A percentile compares a stretch with the other conserved stretches of the same genome.
Conservation (phyloP, 495 filamentous ascomycete species). For the Oidiodendron maius region DNA sequence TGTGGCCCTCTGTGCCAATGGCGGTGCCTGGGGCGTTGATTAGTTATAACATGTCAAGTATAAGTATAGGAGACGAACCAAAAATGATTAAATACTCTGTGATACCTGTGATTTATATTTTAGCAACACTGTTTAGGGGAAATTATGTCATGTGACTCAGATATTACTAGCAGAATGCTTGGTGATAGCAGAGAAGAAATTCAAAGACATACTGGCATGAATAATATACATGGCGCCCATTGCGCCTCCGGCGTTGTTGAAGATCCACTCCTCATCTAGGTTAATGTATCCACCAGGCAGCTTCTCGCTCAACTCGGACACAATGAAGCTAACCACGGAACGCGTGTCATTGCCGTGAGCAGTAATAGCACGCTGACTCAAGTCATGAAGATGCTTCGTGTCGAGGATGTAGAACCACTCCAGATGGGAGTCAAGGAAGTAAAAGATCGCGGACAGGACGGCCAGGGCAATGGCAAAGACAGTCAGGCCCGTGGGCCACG, state of each 20-base stretch:
- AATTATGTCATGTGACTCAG: conserved; percentile 5
- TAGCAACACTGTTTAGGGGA: conserved; percentile 14
- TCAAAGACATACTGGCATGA: conserved; percentile 58
- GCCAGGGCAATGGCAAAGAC: conserved; percentile 55
- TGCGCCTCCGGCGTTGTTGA: conserved; percentile 76
- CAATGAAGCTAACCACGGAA: conserved; percentile 61
- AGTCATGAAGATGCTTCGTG: conserved; percentile 58
- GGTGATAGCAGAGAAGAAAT: conserved; percentile 1
- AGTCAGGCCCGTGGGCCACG: conserved; percentile 30
- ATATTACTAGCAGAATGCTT: too few relatives aligned
- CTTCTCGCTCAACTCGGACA: conserved; percentile 42
- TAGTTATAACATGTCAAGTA: neutral
- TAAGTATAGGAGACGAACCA: conserved; percentile 33
- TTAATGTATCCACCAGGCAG: conserved; percentile 47
- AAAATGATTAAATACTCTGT: conserved; percentile 82
- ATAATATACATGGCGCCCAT: conserved; percentile 91
- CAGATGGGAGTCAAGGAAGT: conserved; percentile 61
- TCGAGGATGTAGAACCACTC: conserved; percentile 75
- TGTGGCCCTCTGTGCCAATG: conserved; percentile 84
- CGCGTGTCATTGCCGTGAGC: conserved; percentile 66
- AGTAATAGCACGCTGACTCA: conserved; percentile 58
- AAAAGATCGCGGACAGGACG: conserved; percentile 51
- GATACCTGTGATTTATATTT: conserved; percentile 29
- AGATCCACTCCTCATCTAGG: conserved; percentile 59
- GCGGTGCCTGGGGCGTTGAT: conserved; percentile 50